phyloP scores from a whole-genome alignment of 305 asterid genomes.

The Fraxinus velutina region DNA sequence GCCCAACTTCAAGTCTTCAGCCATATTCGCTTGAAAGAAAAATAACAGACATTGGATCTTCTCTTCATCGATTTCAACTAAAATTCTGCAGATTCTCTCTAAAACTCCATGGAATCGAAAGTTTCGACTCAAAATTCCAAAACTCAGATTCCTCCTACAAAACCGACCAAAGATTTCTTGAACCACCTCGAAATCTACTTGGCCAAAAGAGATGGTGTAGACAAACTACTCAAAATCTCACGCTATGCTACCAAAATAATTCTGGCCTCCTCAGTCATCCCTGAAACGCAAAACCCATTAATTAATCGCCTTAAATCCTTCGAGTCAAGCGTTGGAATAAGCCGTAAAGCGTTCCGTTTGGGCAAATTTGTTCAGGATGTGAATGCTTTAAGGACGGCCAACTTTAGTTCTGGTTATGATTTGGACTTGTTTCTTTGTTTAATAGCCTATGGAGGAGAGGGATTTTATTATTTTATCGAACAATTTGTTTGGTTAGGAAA shows the following conservation, averaged over 20 bases:
- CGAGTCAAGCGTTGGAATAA: conserved; percentile 81
- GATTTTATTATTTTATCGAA: conserved; percentile 70
- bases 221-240: conserved; percentile 76
- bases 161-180: conserved; percentile 45
- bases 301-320: conserved; percentile 57
- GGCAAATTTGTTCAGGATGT: conserved; percentile 82
- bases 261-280: conserved; percentile 55
- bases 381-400: conserved; percentile 54
- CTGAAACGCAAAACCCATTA: conserved; percentile 24
- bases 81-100: neutral
- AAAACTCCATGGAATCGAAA: conserved; percentile 32
- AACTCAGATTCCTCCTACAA: conserved; percentile 17
- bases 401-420: conserved; percentile 17
- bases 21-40: neutral
- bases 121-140: conserved; percentile 19
- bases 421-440: conserved; percentile 29
- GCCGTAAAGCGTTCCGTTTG: conserved; percentile 86
- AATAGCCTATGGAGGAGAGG: conserved; percentile 79
- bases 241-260: conserved; percentile 81
- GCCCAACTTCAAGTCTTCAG: neutral
- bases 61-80: neutral
- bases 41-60: neutral
- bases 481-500: conserved; percentile 85
- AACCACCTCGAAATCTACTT: conserved; percentile 76
- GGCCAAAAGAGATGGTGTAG: conserved; percentile 89